A percentile compares a stretch with the other conserved stretches of the same genome.
These are phyloP conservation scores for Silybum marianum DNA, from an alignment of 129 eudicot genomes.

Conservation along the genomic window DNA sequence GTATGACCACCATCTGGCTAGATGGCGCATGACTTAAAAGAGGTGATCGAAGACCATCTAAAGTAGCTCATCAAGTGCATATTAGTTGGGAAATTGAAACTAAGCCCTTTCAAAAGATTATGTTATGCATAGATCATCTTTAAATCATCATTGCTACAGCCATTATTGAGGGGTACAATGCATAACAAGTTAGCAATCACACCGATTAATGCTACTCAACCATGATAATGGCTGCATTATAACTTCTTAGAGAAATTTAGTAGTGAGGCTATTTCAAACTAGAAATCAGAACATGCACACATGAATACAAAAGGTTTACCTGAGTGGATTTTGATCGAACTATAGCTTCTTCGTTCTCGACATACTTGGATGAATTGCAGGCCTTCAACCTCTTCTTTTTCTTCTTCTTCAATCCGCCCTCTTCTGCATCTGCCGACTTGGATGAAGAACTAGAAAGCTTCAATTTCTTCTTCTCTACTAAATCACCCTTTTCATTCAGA, in stretches of 20 bases:
- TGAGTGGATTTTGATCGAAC: conserved; percentile 9
- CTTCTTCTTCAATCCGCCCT: conserved; percentile 14
- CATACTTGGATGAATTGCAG: conserved; percentile 28
- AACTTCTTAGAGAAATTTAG: not conserved
- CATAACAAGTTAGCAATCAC: conserved; percentile 1
- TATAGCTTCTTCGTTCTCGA: conserved; percentile 24
- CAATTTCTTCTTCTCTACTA: conserved; percentile 35
- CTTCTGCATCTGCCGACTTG: conserved; percentile 23
- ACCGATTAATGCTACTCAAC: not conserved
- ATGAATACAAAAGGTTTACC: conserved; percentile 17
- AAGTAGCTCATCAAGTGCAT: not conserved
- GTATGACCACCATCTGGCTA: not conserved
- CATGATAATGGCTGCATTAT: not conserved
- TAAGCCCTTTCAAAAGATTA: not conserved
- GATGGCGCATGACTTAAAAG: not conserved
- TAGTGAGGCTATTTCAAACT: not conserved
- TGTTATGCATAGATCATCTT: not conserved
- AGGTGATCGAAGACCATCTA: not conserved
- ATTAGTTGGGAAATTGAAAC: not conserved
- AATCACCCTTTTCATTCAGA: conserved; percentile 29
- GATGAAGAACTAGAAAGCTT: conserved; percentile 27
- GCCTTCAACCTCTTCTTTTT: conserved; percentile 34
- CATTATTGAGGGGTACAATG: not conserved
- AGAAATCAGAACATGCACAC: not conserved
- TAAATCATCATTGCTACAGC: not conserved